These are phyloP conservation scores for Peniophora sp. DNA, from an alignment of 1,284 basidiomycete species.

Conservation along the genomic window DNA sequence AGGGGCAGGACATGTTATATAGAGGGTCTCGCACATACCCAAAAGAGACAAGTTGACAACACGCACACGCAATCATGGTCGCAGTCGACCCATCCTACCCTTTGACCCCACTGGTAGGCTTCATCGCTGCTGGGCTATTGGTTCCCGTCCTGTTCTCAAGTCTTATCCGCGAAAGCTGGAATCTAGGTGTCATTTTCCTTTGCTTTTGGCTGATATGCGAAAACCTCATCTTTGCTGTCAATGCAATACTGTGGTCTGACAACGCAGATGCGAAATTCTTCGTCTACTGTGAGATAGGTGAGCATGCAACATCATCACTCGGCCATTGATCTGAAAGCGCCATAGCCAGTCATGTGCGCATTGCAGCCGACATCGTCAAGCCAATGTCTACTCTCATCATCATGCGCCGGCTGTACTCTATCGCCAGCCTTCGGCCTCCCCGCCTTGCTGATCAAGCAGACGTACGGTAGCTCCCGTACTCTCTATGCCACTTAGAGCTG, in stretches of 20 bases:
- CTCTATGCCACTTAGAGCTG: too few species aligned
- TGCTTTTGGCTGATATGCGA: not conserved
- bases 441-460: too few species aligned
- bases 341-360: not conserved
- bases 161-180: not conserved
- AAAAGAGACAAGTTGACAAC: too few species aligned
- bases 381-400: not conserved
- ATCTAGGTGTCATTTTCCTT: not conserved
- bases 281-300: not conserved
- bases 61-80: too few species aligned
- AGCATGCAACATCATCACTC: not conserved
- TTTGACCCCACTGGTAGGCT: not conserved
- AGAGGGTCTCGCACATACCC: too few species aligned
- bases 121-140: not conserved
- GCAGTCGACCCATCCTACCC: not conserved
- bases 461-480: too few species aligned
- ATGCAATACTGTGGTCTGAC: not conserved
- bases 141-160: not conserved
- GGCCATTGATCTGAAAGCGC: not conserved
- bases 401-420: not conserved
- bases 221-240: not conserved
- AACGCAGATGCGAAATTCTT: not conserved
- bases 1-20: too few species aligned
- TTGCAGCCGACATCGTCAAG: not conserved
- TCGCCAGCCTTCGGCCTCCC: not conserved